Base-by-base conservation (phyloP, 23 red algal genomes). In the Gracilaria gracilis region DNA sequence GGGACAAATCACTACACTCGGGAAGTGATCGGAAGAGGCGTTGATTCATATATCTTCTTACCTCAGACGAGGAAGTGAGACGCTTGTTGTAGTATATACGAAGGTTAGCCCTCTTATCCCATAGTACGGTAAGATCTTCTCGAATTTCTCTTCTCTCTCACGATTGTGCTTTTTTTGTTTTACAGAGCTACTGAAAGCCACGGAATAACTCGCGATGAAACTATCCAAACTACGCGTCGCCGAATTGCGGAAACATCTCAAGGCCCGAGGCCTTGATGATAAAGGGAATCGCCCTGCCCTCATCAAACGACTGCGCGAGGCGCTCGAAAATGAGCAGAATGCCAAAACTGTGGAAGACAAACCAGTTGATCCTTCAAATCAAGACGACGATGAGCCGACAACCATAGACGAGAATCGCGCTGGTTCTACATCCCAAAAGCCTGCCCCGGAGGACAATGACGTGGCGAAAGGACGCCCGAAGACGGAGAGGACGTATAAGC, bases 141-240 rank as follows among this genome's bases (percentile, higher is more conserved):
- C 64, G 31, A 36, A 28, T 20, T 32, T 69, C 9, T 32, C 33
- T 37, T 32, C 64, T 1, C 28, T 36, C 64, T 69, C 64, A 69
- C 64, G 9, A 34, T 32, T 9, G 64, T 1, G 9, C 37, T 69
- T 32, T 65, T 65, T 69, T 69, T 37, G 28, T 66, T 62, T 62
- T 37, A 40, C 42, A 46, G 42, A 46, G 42, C 11, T 7, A 24
- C 85, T 48, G 38, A 7, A 3, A 28, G 17, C 36, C 16, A 42
- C 32, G 37, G 38, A 17, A 67, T 32, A 49, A 57, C 38, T 62
- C 82, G 71, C 17, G 40, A 96, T 96, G 95, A 78, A 91, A n/a
- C 67, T 91, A 14, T 75, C 85, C 31, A 92, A 93, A 71, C 65
- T 96, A 32, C 91, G 91, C 27, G 95, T 96, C 25, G 69, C 62